phyloP scores from a whole-genome alignment of 768 basidiomycete genomes.

The Psilocybe cyanescens region DNA sequence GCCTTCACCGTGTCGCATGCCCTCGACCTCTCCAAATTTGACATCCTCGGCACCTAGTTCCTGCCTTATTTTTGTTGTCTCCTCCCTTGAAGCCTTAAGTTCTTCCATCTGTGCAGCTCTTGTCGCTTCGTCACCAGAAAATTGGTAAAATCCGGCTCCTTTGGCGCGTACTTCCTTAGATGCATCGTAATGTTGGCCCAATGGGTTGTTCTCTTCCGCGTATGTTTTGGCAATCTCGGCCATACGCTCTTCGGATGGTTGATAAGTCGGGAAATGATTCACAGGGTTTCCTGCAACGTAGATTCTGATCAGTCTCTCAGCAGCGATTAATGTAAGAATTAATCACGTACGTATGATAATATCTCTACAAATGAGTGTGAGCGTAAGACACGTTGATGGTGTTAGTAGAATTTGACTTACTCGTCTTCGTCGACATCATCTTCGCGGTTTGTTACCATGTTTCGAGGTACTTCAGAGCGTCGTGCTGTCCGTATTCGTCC shows the following conservation, averaged over 20 bases:
- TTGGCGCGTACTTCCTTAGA: slow-evolving; percentile 81
- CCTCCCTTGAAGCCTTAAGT: slow-evolving; percentile 63
- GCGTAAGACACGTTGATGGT: not conserved
- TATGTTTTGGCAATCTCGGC: slow-evolving; percentile 73
- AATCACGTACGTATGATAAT: slow-evolving; percentile 55
- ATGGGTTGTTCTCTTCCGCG: slow-evolving; percentile 73
- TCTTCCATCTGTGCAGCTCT: slow-evolving; percentile 84
- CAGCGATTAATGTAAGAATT: not conserved
- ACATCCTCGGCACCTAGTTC: slow-evolving; percentile 65
- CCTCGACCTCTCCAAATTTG: slow-evolving; percentile 75
- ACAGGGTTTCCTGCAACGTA: slow-evolving; percentile 69
- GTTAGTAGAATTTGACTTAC: slow-evolving; percentile 39
- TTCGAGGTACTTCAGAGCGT: slow-evolving; percentile 77
- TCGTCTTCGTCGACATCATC: slow-evolving; percentile 61
- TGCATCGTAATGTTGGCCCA: slow-evolving; percentile 82
- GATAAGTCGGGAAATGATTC: slow-evolving; percentile 86
- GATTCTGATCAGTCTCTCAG: slow-evolving; percentile 1
- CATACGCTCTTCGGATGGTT: slow-evolving; percentile 79
- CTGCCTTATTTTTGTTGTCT: slow-evolving; percentile 68
- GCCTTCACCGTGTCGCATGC: slow-evolving; percentile 54
- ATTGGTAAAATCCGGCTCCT: slow-evolving; percentile 92
- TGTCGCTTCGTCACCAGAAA: slow-evolving; percentile 84
- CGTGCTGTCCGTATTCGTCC: slow-evolving; percentile 73
- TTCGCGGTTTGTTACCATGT: slow-evolving; percentile 51
- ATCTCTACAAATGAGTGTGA: slow-evolving; percentile 42